Evolutionary conservation across 1,284 basidiomycete genomes (phyloP), one percentile per base, ranked within the genome.

Genomic region (Paramarasmius palmivorus): DNA sequence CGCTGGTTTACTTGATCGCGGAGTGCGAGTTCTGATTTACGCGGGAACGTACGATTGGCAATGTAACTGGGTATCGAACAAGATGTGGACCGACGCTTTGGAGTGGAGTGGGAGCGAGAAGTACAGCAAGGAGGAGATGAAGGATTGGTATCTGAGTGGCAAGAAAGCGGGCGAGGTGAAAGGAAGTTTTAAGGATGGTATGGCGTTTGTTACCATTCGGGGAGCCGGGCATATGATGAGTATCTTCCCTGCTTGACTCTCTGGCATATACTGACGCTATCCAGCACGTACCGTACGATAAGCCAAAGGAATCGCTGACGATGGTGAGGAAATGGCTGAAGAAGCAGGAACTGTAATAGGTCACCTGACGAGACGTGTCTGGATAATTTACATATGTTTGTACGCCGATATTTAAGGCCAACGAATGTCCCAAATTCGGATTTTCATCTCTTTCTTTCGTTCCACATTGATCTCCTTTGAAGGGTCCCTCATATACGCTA

Each of bases 11-110:
- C 76, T 94, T 22, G 89, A 93, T 63, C 78, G 89, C 26, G 86
- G 85, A 4, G 68, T 93, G 37, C 76, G 82, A 19, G 72, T 92
- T 23, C 73, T 93, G 48, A 84, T 92, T 56, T 90, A 91, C 59
- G 85, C 85, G 4, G 88, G 89, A n/a, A 88, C 86, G 34, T 87
- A 84, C 59, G 89, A 91, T 65, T 90, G 83, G 80, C 84, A 88
- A 64, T 92, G 88, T 68, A 91, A 91, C 65, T 89, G 86, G 82
- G 75, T 88, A 40, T 83, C 84, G 22, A 92, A 92, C 66, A 81
- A 81, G 63, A 69, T 82, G 44, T 92, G 88, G 90, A 81, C 88
- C 34, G 82, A 90, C 54, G 76, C 81, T 57, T 72, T 92, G n/a
- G 78, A 86, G 49, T 92, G 89, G 90, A 78, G 75, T 10, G 84